Evolutionary conservation across 2,329 filamentous ascomycete species (phyloP), one percentile per base, ranked within the genome.

Genomic region (Alternaria novae-zelandiae): DNA sequence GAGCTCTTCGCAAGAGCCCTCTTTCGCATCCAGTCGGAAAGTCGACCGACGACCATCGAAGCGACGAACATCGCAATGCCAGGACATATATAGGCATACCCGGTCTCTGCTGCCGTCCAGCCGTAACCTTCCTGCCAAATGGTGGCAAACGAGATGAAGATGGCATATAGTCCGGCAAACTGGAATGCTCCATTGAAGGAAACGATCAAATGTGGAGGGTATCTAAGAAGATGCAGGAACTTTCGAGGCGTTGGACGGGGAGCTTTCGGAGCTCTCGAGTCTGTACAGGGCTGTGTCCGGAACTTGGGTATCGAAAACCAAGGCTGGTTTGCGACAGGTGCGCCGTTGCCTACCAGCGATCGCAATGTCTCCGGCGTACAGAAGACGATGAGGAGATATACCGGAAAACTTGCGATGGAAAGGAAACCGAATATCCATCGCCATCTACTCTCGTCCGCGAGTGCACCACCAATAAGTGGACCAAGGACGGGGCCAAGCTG

Each of bases 321-420:
- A 13, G 70, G 70, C 45, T 73, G 70, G 32, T 68, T 59, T 23
- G 70, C 66, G n/a, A 72, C 62, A 11, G 76, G 57, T 15, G 70
- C 66, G 15, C 82, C 82, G 57, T 83, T 83, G 5, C 83, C 83
- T 2, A 84, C 83, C 3, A 82, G 70, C 6, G 78, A 76, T 25
- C 83, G 79, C 9, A 85, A 73, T 3, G 83, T 85, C 65, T 85
- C 83, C 0, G 83, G 83, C 7, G 84, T 80, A 59, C 77, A 78
- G 56, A 84, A 76, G 20, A 78, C 26, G 20, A 82, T 73, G 4
- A 74, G 62, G 6, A 70, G 50, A 50, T 74, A 76, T 6, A 76
- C 70, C 23, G 68, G 78, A 23, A 71, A 62, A 68, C 64, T 75
- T 3, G 64, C 60, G 46, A 68, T 20, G 63, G 64, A 77, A 23